Evolutionary conservation across 2,329 filamentous ascomycete genomes (phyloP).

Genomic region (Samsoniella hepiali): DNA sequence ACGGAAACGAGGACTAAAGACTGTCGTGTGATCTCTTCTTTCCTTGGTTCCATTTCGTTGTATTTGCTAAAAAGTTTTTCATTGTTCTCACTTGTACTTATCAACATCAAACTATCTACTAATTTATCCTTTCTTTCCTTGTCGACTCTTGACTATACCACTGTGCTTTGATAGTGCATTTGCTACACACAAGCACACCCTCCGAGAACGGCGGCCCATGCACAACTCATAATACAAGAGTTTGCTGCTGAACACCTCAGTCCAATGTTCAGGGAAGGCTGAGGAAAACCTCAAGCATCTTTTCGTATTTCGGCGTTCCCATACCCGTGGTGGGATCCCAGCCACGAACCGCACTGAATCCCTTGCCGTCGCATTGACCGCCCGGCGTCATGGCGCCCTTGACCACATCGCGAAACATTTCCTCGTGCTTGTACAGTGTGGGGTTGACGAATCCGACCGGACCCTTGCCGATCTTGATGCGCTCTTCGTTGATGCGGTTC

Average conservation of each 20-base stretch:
- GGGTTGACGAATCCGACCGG: constrained; percentile 33
- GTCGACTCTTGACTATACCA: neutral
- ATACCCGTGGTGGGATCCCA: constrained; percentile 19
- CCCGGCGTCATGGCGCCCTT: constrained; percentile 16
- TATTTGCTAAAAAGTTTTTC: neutral
- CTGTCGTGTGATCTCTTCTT: no score
- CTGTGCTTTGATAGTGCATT: no score
- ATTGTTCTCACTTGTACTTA: neutral
- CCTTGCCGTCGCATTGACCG: constrained; percentile 2
- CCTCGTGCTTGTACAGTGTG: constrained; percentile 16
- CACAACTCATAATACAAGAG: no score
- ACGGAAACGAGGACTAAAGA: neutral
- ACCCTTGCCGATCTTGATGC: constrained; percentile 31
- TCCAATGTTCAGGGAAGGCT: constrained; percentile 14
- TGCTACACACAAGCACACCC: no score
- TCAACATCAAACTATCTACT: neutral
- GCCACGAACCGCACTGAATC: constrained; percentile 10
- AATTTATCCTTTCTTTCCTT: neutral
- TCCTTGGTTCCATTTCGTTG: neutral
- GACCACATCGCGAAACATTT: constrained; percentile 18
- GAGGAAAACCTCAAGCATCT: constrained; percentile 5
- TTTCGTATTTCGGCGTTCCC: constrained; percentile 16
- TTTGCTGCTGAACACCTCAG: no score
- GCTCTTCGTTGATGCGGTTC: constrained; percentile 22
- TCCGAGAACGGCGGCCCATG: no score